Conservation (phyloP, 495 filamentous ascomycete species). For the Beverwykella pulmonaria region DNA sequence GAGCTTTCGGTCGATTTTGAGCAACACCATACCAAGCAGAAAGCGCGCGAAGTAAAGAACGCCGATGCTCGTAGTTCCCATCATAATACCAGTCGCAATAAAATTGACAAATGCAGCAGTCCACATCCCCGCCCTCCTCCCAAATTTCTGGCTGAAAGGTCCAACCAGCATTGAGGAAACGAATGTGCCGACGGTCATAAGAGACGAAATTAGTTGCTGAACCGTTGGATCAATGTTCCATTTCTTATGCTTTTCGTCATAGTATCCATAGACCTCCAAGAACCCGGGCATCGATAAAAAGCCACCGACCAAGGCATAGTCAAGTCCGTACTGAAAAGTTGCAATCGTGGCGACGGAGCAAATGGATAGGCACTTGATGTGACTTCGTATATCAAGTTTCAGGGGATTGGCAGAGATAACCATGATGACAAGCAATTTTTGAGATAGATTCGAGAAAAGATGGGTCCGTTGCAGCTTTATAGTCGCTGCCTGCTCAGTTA, state of each 20-base stretch:
- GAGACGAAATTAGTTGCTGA: constrained; percentile 9
- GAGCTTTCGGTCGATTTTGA: too few relatives aligned
- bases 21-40: constrained; percentile 2
- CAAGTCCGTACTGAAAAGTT: constrained; percentile 18
- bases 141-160: constrained; percentile 12
- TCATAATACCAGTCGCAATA: constrained; percentile 16
- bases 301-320: constrained; percentile 14
- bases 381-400: constrained; percentile 13
- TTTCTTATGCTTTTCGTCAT: not conserved
- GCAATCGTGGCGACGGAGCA: constrained; percentile 13
- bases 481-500: not conserved
- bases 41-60: constrained; percentile 18
- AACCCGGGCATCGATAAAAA: constrained; percentile 18
- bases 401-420: constrained; percentile 16
- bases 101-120: constrained; percentile 9
- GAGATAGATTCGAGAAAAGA: not conserved
- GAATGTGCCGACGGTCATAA: constrained; percentile 19
- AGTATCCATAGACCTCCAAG: constrained; percentile 16
- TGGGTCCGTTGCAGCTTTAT: not conserved
- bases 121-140: constrained; percentile 16
- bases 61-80: constrained; percentile 16
- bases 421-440: not conserved
- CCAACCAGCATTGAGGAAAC: constrained; percentile 4
- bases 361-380: constrained; percentile 5
- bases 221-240: constrained; percentile 20